A percentile compares a stretch with the other conserved stretches of the same genome.
phyloP scores from a whole-genome alignment of 352 stramenopile species.

The Blastocystis sp. region DNA sequence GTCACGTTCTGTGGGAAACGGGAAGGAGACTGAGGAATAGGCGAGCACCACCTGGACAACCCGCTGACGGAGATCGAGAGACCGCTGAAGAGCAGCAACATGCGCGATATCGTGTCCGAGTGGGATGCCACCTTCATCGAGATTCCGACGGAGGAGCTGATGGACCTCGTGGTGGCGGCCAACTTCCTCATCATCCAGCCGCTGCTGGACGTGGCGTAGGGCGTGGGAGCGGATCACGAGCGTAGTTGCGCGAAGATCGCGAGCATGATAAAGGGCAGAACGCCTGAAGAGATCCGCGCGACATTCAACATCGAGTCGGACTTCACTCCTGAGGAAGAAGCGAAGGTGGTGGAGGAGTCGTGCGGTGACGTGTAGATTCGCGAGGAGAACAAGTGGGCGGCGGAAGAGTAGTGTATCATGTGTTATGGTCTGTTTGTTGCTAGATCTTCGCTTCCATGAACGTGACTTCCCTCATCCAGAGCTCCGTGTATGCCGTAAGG shows the following conservation, averaged over 20 bases:
- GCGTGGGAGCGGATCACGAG: neutral
- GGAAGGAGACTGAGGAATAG: neutral
- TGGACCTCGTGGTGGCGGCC: slow-evolving; percentile 96
- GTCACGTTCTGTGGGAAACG: slow-evolving; percentile 71
- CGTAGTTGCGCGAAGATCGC: slow-evolving; percentile 84
- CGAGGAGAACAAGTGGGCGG: neutral
- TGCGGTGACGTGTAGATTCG: neutral
- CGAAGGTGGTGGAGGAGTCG: neutral
- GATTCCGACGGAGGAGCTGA: slow-evolving; percentile 95
- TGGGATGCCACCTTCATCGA: slow-evolving; percentile 99
- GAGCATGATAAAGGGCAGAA: slow-evolving; percentile 90
- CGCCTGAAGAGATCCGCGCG: slow-evolving; percentile 95
- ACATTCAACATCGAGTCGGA: slow-evolving; percentile 99
- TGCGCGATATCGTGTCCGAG: slow-evolving; percentile 96
- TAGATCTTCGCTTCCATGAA: neutral
- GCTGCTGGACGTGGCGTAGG: slow-evolving; percentile 77
- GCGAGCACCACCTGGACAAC: slow-evolving; percentile 80
- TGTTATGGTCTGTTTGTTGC: neutral
- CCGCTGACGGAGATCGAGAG: slow-evolving; percentile 99
- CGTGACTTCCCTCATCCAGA: neutral
- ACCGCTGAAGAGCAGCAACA: slow-evolving; percentile 93
- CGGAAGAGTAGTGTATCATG: neutral
- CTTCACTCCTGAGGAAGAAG: slow-evolving; percentile 94
- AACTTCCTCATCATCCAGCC: slow-evolving; percentile 98
- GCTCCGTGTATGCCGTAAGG: neutral